These are phyloP conservation scores for Amaranthus tricolor DNA, from an alignment of 179 eudicot genomes.

Conservation along the genomic window DNA sequence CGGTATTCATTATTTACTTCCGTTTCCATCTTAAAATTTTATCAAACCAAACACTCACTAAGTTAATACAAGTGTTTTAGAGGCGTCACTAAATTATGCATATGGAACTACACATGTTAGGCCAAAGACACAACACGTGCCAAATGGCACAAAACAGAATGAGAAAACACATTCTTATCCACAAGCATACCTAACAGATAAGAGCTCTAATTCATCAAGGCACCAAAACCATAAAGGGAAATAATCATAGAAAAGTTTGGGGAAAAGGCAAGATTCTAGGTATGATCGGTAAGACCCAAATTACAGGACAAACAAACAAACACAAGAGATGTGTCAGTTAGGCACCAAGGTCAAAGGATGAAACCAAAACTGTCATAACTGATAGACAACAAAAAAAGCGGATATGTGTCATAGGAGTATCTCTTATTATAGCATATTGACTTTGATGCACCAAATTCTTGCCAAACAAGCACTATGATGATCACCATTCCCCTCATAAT, in stretches of 20 bases:
- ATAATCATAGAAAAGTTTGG: background rate
- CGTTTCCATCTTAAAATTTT: too few relatives aligned
- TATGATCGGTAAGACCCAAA: background rate
- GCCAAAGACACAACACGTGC: background rate
- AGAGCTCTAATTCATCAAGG: conserved; percentile 2
- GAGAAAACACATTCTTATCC: background rate
- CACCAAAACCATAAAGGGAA: conserved; percentile 9
- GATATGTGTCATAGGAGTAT: conserved; percentile 15
- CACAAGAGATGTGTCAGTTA: background rate
- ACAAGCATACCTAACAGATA: background rate
- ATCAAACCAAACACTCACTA: too few relatives aligned
- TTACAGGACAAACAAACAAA: conserved; percentile 1
- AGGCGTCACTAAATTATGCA: background rate
- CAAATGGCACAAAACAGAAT: conserved; percentile 7
- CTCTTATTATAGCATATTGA: conserved; percentile 14
- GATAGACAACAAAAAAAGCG: background rate
- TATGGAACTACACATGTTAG: background rate
- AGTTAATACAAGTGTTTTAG: too few relatives aligned
- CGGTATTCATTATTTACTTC: too few relatives aligned
- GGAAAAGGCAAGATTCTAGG: background rate
- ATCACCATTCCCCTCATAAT: conserved; percentile 23
- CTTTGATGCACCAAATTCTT: conserved; percentile 23
- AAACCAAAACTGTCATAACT: conserved; percentile 17
- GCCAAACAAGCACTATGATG: conserved; percentile 27
- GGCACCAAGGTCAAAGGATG: conserved; percentile 18